Percentiles rank a stretch among this genome's conserved stretches.
Conservation (phyloP, 495 filamentous ascomycete species). For the Xylaria telfairii region DNA sequence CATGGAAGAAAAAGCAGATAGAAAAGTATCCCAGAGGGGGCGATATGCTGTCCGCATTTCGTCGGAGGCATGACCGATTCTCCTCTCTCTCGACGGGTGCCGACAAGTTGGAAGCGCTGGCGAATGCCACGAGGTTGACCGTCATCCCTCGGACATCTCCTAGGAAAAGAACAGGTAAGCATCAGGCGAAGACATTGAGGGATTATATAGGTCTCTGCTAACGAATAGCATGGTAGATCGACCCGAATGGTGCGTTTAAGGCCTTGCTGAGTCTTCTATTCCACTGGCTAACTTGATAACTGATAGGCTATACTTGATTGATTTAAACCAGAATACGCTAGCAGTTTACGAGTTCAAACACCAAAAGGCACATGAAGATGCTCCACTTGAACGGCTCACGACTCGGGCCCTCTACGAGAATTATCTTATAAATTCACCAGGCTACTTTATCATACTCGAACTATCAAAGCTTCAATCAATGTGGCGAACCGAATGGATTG, state of each 20-base stretch:
- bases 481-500: conserved; percentile 1
- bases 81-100: not conserved
- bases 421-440: not conserved
- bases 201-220: not conserved
- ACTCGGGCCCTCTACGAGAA: not conserved
- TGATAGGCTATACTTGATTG: conserved; percentile 18
- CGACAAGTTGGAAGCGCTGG: conserved; percentile 10
- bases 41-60: not conserved
- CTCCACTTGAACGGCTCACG: not conserved
- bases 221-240: not conserved
- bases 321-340: conserved; percentile 10
- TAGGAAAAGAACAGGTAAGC: conserved; percentile 15
- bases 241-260: conserved; percentile 14
- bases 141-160: not conserved
- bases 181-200: not conserved
- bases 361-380: not conserved
- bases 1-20: not conserved
- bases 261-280: not conserved
- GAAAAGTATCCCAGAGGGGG: not conserved
- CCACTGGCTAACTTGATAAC: not conserved
- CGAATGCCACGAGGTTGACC: not conserved
- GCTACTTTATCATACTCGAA: conserved; percentile 22
- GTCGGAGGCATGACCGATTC: not conserved
- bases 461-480: conserved; percentile 12
- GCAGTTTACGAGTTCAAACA: conserved; percentile 18